These are phyloP conservation scores for Sporothrix inflata DNA, from an alignment of 2,329 filamentous ascomycete genomes.

Conservation along the genomic window DNA sequence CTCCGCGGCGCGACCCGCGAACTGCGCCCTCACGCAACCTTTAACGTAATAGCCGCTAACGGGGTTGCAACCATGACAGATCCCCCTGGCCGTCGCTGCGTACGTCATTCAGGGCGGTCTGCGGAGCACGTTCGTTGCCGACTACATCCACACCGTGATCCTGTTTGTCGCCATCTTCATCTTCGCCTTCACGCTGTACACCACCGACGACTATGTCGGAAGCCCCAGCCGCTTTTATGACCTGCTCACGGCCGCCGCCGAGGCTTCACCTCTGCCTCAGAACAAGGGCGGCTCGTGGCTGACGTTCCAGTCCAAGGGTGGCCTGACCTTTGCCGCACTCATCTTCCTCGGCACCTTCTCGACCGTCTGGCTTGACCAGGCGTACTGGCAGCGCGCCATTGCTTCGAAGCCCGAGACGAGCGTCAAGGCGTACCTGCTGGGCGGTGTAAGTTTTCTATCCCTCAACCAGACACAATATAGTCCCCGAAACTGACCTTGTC, in stretches of 20 bases:
- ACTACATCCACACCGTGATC: slow-evolving; percentile 48
- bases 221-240: slow-evolving; percentile 44
- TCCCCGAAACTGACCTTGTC: neutral
- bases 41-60: slow-evolving; percentile 14
- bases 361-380: slow-evolving; percentile 47
- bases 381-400: slow-evolving; percentile 51
- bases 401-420: slow-evolving; percentile 46
- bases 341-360: slow-evolving; percentile 45
- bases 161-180: slow-evolving; percentile 45
- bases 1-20: neutral
- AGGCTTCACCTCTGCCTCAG: slow-evolving; percentile 40
- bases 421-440: slow-evolving; percentile 48
- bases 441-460: slow-evolving; percentile 37
- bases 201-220: slow-evolving; percentile 39
- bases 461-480: neutral
- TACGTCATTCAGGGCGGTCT: slow-evolving; percentile 48
- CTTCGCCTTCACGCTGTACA: slow-evolving; percentile 44
- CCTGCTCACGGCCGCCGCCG: slow-evolving; percentile 41
- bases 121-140: slow-evolving; percentile 47
- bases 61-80: slow-evolving; percentile 28
- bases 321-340: slow-evolving; percentile 45
- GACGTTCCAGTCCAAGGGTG: slow-evolving; percentile 43
- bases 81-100: slow-evolving; percentile 44
- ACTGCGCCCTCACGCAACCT: neutral
- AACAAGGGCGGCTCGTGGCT: slow-evolving; percentile 45